A percentile compares a stretch with the other conserved stretches of the same genome.
These are phyloP conservation scores for Saxophila tyrrhenica DNA, from an alignment of 495 filamentous ascomycete genomes.

Conservation along the genomic window DNA sequence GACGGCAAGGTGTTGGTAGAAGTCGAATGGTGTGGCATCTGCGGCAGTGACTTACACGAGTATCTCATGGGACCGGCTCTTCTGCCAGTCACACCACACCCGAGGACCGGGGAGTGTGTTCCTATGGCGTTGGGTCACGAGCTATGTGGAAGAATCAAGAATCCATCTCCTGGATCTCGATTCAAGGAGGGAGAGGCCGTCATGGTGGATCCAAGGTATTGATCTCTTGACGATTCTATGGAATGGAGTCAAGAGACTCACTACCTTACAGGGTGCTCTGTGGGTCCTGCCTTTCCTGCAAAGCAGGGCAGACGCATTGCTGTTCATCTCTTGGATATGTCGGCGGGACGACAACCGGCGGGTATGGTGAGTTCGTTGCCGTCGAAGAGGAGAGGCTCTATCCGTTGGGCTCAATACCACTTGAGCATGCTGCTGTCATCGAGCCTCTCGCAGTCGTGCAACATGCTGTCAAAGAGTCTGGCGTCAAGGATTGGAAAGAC, in stretches of 20 bases:
- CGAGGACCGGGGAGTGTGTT: conserved; percentile 8
- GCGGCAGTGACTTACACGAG: conserved; percentile 21
- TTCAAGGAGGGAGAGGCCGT: conserved; percentile 13
- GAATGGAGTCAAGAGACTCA: background rate
- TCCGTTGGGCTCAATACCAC: conserved; percentile 10
- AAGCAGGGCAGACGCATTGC: conserved; percentile 2
- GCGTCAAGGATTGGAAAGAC: conserved; percentile 1
- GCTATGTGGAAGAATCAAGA: conserved; percentile 15
- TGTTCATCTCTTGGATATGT: background rate
- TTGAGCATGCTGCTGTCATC: conserved; percentile 17
- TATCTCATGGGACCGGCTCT: conserved; percentile 14
- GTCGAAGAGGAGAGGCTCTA: background rate
- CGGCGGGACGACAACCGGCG: background rate
- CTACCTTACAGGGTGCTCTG: background rate
- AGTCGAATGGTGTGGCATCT: conserved; percentile 18
- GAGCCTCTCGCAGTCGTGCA: conserved; percentile 19
- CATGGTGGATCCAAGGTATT: conserved; percentile 16
- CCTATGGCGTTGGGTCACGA: conserved; percentile 19
- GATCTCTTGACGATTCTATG: background rate
- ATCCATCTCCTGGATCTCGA: background rate
- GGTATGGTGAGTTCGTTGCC: background rate
- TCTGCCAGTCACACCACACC: conserved; percentile 16
- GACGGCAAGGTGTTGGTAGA: conserved; percentile 9
- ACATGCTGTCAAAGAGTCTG: conserved; percentile 8
- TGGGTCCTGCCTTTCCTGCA: conserved; percentile 9